Conservation (phyloP, 352 stramenopile species). For the Globisporangium iwayamae region DNA sequence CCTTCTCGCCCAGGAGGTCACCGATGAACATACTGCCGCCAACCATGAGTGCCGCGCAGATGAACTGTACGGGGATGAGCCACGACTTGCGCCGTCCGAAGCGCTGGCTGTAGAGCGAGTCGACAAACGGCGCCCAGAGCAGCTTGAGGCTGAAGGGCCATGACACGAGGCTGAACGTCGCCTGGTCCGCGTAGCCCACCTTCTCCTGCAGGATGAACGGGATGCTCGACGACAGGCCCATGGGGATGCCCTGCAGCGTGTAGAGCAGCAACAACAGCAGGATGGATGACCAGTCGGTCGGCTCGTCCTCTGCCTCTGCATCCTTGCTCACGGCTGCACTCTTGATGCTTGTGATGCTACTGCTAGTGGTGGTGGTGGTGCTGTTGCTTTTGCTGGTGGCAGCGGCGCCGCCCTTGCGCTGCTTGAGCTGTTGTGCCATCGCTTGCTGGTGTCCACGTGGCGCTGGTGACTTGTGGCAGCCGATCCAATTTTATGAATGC, state of each 20-base stretch:
- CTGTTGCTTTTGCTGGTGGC: neutral
- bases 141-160: constrained; percentile 99
- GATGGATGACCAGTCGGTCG: constrained; percentile 74
- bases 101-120: constrained; percentile 90
- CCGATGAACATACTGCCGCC: constrained; percentile 80
- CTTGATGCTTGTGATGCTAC: neutral
- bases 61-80: constrained; percentile 97
- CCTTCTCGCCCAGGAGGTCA: constrained; percentile 81
- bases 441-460: constrained; percentile 3
- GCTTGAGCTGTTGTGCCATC: constrained; percentile 31
- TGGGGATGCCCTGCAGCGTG: constrained; percentile 98
- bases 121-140: constrained; percentile 98
- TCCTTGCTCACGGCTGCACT: neutral
- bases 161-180: constrained; percentile 96
- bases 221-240: constrained; percentile 97
- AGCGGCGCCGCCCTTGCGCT: constrained; percentile 23
- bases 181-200: constrained; percentile 94
- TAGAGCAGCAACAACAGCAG: constrained; percentile 96
- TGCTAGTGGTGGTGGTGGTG: neutral
- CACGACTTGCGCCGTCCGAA: constrained; percentile 95
- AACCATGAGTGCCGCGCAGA: constrained; percentile 96
- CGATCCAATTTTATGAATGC: constrained; percentile 9
- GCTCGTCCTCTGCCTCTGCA: constrained; percentile 26
- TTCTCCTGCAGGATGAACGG: constrained; percentile 99
- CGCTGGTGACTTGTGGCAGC: neutral